Percentiles rank a stretch among this genome's conserved stretches.
Conservation (phyloP, 768 basidiomycete genomes). For the Podaxis rugospora region DNA sequence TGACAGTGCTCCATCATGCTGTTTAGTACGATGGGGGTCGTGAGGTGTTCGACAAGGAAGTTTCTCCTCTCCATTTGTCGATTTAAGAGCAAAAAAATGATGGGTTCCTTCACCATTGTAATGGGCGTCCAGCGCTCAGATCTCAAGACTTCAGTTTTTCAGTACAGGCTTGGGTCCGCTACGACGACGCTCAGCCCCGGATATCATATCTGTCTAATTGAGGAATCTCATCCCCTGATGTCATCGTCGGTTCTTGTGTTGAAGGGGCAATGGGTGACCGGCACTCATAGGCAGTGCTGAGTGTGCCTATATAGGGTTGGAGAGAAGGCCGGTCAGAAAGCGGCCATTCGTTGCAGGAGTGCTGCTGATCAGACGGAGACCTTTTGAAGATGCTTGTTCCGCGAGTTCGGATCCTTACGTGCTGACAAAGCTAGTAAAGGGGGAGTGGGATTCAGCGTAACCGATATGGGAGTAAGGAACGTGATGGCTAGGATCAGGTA, state of each 20-base stretch:
- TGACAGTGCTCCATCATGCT: not conserved
- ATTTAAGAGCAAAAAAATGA: not conserved
- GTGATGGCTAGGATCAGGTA: not conserved
- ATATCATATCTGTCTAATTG: not conserved
- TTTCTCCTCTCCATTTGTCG: slow-evolving; percentile 2
- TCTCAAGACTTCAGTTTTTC: not conserved
- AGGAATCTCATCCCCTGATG: not conserved
- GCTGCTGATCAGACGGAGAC: not conserved
- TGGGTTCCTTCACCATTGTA: not conserved
- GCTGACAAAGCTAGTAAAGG: no score
- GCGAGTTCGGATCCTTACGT: no score
- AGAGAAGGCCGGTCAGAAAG: not conserved
- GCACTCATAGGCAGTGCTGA: no score
- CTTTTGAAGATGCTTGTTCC: not conserved
- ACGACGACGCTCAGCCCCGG: not conserved
- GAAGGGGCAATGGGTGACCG: no score
- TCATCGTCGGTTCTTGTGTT: not conserved
- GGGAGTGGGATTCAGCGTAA: no score
- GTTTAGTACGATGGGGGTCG: not conserved
- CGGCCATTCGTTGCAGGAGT: not conserved
- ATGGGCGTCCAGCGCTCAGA: not conserved
- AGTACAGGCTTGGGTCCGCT: not conserved
- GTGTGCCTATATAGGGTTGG: no score
- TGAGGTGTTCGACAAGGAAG: not conserved
- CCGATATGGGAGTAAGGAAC: no score